phyloP scores from a whole-genome alignment of 2,329 filamentous ascomycete species.

The Gyromitra esculenta region DNA sequence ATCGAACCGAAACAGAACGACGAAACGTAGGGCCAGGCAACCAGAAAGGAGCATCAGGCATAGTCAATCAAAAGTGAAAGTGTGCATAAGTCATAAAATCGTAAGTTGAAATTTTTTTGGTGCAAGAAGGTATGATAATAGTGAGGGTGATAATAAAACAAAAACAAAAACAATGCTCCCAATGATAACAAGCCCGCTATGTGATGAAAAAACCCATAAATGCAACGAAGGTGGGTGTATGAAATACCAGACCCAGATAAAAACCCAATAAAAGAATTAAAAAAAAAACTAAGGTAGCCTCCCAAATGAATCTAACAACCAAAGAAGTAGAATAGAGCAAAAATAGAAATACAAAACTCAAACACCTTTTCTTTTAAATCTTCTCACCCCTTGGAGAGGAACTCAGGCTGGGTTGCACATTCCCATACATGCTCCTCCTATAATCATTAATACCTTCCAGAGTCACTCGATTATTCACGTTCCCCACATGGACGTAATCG shows the following conservation, averaged over 20 bases:
- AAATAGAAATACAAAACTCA: conserved; percentile 20
- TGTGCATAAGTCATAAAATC: conserved; percentile 13
- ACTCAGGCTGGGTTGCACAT: conserved; percentile 25
- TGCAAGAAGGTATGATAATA: not conserved
- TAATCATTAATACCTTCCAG: conserved; percentile 22
- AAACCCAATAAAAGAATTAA: conserved; percentile 10
- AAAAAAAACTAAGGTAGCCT: conserved; percentile 18
- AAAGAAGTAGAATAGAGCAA: conserved; percentile 1
- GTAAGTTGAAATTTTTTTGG: conserved; percentile 25
- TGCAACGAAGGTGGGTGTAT: conserved; percentile 25
- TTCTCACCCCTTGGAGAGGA: conserved; percentile 20
- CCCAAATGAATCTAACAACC: conserved; percentile 5
- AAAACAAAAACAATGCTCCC: conserved; percentile 19
- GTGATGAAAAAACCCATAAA: conserved; percentile 27
- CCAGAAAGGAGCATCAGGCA: not conserved
- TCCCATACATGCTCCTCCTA: conserved; percentile 32
- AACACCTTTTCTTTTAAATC: not conserved
- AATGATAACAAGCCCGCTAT: conserved; percentile 37
- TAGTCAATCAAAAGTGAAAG: not conserved
- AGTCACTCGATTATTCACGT: conserved; percentile 33
- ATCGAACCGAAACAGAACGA: not conserved
- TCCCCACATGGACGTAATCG: conserved; percentile 44
- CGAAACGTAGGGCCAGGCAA: not conserved
- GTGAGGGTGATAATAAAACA: not conserved
- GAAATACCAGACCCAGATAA: conserved; percentile 24